Conservation (phyloP, 164 flowering plant genomes). For the Buxus sempervirens region DNA sequence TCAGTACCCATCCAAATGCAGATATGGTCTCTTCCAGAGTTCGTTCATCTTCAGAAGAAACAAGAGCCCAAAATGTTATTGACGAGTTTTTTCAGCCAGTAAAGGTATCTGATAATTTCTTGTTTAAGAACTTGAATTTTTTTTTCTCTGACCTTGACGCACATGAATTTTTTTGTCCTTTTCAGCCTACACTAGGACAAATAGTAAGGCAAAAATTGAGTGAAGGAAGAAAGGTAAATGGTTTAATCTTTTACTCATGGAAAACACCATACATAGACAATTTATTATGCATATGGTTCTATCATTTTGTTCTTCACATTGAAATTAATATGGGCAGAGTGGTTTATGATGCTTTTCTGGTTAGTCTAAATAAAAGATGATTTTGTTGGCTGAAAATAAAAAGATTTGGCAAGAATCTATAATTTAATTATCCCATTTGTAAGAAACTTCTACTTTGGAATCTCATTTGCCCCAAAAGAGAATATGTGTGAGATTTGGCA, state of each 20-base stretch:
- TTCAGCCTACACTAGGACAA: conserved; percentile 86
- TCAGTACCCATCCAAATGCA: conserved; percentile 32
- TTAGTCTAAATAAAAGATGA: background rate
- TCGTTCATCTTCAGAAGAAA: conserved; percentile 45
- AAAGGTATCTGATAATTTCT: conserved; percentile 40
- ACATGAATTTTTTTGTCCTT: conserved; percentile 13
- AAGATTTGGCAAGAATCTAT: background rate
- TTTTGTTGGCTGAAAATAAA: background rate
- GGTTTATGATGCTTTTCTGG: background rate
- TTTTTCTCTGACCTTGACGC: conserved; percentile 6
- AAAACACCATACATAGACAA: too few relatives aligned
- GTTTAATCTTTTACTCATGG: background rate
- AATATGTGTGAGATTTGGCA: background rate
- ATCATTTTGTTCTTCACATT: background rate
- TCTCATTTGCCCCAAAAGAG: background rate
- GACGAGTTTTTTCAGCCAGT: conserved; percentile 79
- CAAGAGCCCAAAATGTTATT: conserved; percentile 59
- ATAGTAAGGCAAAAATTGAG: conserved; percentile 76
- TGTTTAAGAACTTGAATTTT: background rate
- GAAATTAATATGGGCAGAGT: background rate
- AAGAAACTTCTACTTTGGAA: background rate
- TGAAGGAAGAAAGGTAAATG: conserved; percentile 82
- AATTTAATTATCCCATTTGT: background rate
- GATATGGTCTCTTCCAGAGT: conserved; percentile 27
- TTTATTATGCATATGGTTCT: background rate